Conservation (phyloP, 2,329 filamentous ascomycete species). For the Botrytis squamosa region DNA sequence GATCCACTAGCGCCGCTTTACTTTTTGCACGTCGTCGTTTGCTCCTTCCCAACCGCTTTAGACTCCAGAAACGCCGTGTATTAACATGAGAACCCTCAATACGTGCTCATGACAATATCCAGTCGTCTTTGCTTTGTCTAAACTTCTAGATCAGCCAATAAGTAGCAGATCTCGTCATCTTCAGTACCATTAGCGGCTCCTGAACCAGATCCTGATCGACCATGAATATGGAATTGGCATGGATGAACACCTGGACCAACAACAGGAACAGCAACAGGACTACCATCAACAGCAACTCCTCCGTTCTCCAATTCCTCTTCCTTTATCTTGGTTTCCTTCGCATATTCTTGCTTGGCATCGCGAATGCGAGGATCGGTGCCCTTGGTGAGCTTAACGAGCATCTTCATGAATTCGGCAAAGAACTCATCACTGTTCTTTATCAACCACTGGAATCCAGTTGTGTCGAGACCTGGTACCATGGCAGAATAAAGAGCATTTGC, state of each 20-base stretch:
- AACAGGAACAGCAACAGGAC: background rate
- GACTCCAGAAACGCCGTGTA: background rate
- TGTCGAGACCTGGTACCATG: slow-evolving; percentile 10
- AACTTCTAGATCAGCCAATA: background rate
- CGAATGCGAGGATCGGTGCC: slow-evolving; percentile 30
- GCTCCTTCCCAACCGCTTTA: background rate
- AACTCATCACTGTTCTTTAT: slow-evolving; percentile 20
- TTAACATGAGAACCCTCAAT: background rate
- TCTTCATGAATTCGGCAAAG: slow-evolving; percentile 26
- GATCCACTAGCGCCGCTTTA: background rate
- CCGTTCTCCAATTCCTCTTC: background rate
- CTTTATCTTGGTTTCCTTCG: background rate
- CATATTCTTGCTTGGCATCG: slow-evolving; percentile 19
- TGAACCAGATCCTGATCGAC: background rate
- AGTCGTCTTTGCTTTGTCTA: background rate
- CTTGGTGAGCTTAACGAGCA: slow-evolving; percentile 12
- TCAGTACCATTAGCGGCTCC: background rate
- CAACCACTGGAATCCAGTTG: background rate
- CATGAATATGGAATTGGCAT: slow-evolving; percentile 25
- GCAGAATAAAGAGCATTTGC: slow-evolving; percentile 21
- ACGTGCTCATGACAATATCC: background rate
- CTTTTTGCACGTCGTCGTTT: background rate
- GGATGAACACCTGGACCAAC: slow-evolving; percentile 22
- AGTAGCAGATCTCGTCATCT: background rate
- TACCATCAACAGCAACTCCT: background rate